Conservation (phyloP, 805 yeast genomes). For the Lipomyces lipofer region DNA sequence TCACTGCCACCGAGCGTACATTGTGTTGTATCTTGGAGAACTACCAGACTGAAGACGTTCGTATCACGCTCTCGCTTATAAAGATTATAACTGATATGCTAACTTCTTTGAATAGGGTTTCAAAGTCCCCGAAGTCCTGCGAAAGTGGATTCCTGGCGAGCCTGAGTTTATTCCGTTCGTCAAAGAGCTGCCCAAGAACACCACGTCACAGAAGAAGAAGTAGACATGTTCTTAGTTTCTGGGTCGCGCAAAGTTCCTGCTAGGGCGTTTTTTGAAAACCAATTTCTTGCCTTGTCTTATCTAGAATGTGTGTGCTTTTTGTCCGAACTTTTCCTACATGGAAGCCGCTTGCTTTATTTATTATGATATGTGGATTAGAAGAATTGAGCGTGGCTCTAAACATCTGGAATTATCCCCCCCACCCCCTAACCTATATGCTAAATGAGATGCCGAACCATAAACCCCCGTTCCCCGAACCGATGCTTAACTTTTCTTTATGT, state of each 20-base stretch:
- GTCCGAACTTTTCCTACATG: background rate
- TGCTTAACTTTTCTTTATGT: too few species aligned
- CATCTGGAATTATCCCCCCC: too few species aligned
- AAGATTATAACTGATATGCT: background rate
- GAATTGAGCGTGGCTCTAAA: too few species aligned
- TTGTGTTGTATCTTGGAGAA: constrained; percentile 95
- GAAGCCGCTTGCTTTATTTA: too few species aligned
- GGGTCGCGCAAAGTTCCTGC: background rate
- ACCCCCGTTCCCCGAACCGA: too few species aligned
- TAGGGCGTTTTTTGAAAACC: background rate
- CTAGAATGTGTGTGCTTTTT: background rate
- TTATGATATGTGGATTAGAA: background rate
- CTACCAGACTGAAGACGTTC: constrained; percentile 91
- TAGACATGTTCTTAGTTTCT: constrained; percentile 7
- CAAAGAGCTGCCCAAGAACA: constrained; percentile 91
- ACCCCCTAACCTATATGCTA: too few species aligned
- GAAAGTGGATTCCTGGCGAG: constrained; percentile 96
- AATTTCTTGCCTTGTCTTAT: background rate
- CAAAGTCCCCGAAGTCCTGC: constrained; percentile 88
- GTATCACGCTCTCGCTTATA: background rate
- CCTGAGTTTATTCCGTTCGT: constrained; percentile 93
- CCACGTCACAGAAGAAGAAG: constrained; percentile 71
- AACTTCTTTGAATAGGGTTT: constrained; percentile 46
- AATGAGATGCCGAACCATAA: too few species aligned
- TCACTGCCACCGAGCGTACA: constrained; percentile 98